phyloP scores from a whole-genome alignment of 169 alveolate species.

The Eimeria praecox region DNA sequence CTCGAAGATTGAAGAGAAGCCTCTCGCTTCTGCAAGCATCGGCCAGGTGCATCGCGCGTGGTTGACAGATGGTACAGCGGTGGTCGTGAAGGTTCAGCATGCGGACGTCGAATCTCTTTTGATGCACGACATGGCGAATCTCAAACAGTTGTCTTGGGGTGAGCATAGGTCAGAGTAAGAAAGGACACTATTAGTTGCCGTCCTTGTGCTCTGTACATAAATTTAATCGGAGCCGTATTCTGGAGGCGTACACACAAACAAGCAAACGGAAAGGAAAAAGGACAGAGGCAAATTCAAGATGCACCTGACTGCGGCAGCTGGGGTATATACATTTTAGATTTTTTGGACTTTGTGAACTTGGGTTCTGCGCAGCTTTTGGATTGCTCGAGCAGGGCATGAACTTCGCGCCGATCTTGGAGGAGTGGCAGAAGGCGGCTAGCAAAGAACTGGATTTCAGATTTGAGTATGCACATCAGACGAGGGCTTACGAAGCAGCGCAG shows the following conservation, averaged over 20 bases:
- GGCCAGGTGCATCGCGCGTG: slow-evolving; percentile 88
- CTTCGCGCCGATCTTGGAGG: slow-evolving; percentile 88
- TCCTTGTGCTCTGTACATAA: not conserved
- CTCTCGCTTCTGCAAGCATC: slow-evolving; percentile 88
- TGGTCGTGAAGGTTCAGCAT: slow-evolving; percentile 87
- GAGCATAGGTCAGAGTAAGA: not conserved
- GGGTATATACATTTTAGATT: not conserved
- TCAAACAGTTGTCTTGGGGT: slow-evolving; percentile 87
- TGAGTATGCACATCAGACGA: slow-evolving; percentile 89
- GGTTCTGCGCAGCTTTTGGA: slow-evolving; percentile 87
- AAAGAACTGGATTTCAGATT: slow-evolving; percentile 91
- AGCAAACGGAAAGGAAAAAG: too few relatives aligned
- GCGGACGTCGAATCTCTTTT: slow-evolving; percentile 84
- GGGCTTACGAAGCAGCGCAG: slow-evolving; percentile 88
- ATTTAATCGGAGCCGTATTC: not conserved
- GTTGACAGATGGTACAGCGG: slow-evolving; percentile 84
- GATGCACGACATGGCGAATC: slow-evolving; percentile 84
- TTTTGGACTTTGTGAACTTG: not conserved
- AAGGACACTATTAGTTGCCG: not conserved
- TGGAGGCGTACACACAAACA: not conserved
- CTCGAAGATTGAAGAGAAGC: slow-evolving; percentile 77
- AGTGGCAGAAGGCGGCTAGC: slow-evolving; percentile 92
- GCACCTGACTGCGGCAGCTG: not conserved
- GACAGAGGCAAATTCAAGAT: not conserved
- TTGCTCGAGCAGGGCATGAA: slow-evolving; percentile 87